phyloP scores from a whole-genome alignment of 139 green algal genomes.

The Axilococcus clingmanii region DNA sequence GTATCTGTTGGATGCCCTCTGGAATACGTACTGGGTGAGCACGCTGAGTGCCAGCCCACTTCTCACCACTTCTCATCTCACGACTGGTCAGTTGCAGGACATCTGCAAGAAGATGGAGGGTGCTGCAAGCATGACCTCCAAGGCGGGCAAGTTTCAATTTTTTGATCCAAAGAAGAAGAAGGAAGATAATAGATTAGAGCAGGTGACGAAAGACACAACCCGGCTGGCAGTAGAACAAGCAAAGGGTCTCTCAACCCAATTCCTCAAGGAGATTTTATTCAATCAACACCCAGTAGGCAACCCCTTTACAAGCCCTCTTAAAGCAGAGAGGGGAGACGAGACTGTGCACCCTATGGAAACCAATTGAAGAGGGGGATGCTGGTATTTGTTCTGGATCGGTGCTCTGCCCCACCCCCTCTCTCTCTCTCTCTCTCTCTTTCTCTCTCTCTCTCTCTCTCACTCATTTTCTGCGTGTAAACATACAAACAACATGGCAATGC shows the following conservation, averaged over 20 bases:
- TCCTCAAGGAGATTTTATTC: slow-evolving; percentile 56
- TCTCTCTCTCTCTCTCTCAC: not conserved
- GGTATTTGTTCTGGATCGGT: too few relatives aligned
- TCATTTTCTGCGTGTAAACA: not conserved
- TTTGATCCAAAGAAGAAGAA: too few relatives aligned
- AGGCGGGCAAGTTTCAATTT: too few relatives aligned
- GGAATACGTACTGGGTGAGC: slow-evolving; percentile 91
- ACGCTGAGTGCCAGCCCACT: slow-evolving; percentile 78
- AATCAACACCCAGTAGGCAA: slow-evolving; percentile 31
- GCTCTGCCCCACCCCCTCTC: not conserved
- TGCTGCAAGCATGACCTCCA: slow-evolving; percentile 9
- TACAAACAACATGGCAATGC: slow-evolving; percentile 3
- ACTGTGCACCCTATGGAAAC: not conserved
- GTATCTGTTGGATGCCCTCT: slow-evolving; percentile 80
- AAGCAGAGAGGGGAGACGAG: not conserved
- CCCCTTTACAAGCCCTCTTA: not conserved
- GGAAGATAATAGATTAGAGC: slow-evolving; percentile 19
- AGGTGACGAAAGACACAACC: slow-evolving; percentile 29
- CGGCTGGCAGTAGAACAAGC: slow-evolving; percentile 76
- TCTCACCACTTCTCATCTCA: slow-evolving; percentile 62
- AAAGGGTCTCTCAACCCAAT: slow-evolving; percentile 72
- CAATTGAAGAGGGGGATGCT: too few relatives aligned
- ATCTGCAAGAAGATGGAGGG: slow-evolving; percentile 74
- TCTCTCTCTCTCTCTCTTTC: not conserved
- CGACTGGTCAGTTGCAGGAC: slow-evolving; percentile 72